Conservation (phyloP, 495 filamentous ascomycete species). For the Aspergillus conjunctus region DNA sequence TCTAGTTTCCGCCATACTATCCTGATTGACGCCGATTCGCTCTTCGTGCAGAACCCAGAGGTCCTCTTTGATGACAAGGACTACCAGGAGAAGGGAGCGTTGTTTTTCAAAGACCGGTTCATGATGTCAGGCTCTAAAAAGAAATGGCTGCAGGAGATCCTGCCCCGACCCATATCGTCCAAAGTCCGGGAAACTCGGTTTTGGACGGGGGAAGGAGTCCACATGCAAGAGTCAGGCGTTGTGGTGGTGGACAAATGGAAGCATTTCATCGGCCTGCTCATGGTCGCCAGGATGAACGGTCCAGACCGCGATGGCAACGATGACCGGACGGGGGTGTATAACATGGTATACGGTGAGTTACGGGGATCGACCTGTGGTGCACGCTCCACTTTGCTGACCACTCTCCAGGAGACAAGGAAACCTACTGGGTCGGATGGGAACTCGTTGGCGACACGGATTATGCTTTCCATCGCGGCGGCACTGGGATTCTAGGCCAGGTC, state of each 20-base stretch:
- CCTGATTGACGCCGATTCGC: conserved; percentile 53
- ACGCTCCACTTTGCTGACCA: background rate
- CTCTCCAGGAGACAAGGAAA: conserved; percentile 31
- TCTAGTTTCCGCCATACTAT: conserved; percentile 51
- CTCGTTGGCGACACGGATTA: conserved; percentile 29
- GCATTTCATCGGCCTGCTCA: conserved; percentile 31
- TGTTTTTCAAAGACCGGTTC: conserved; percentile 46
- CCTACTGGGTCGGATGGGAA: conserved; percentile 34
- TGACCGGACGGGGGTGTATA: conserved; percentile 25
- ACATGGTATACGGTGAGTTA: conserved; percentile 32
- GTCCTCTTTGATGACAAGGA: conserved; percentile 36
- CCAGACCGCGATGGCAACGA: conserved; percentile 29
- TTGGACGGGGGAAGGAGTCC: conserved; percentile 30
- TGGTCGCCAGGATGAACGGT: conserved; percentile 34
- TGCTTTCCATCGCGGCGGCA: conserved; percentile 29
- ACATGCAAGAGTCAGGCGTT: conserved; percentile 38
- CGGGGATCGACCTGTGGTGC: background rate
- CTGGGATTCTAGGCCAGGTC: conserved; percentile 23
- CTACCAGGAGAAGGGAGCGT: conserved; percentile 35
- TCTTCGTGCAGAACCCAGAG: conserved; percentile 47
- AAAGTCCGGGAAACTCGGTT: conserved; percentile 22
- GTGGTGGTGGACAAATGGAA: conserved; percentile 32
- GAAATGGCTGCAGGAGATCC: conserved; percentile 24
- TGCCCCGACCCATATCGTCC: conserved; percentile 24
- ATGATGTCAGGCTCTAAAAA: conserved; percentile 26